Percentiles rank a stretch among this genome's conserved stretches.
Conservation (phyloP, 179 eudicot genomes). For the Carnegiea gigantea region DNA sequence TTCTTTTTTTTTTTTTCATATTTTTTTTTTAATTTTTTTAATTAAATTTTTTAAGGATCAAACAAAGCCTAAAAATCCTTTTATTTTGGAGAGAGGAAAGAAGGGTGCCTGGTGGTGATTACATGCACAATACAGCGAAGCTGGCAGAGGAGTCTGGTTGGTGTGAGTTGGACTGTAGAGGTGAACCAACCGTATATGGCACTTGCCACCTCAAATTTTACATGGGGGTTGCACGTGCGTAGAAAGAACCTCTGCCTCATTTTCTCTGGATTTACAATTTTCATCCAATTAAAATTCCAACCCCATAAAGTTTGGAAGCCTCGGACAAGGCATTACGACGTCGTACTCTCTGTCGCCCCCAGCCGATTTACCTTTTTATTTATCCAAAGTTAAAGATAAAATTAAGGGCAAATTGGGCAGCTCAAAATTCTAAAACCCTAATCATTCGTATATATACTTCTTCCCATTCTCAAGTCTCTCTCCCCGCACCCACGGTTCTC, state of each 20-base stretch:
- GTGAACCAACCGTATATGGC: too few species aligned
- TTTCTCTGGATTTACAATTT: neutral
- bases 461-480: conserved; percentile 10
- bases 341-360: neutral
- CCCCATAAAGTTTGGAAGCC: neutral
- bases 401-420: neutral
- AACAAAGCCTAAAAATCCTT: too few species aligned
- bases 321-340: neutral
- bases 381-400: neutral
- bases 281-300: neutral
- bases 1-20: too few species aligned
- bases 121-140: too few species aligned
- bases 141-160: too few species aligned
- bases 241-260: neutral
- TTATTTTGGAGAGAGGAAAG: too few species aligned
- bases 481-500: conserved; percentile 37
- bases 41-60: too few species aligned
- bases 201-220: neutral
- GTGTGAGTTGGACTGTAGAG: too few species aligned
- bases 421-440: conserved; percentile 36
- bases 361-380: neutral
- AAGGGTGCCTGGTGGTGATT: too few species aligned
- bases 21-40: too few species aligned
- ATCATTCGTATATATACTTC: conserved; percentile 27
- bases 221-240: neutral